Conservation (phyloP, 345 rosid genomes). For the Gossypium arboreum region DNA sequence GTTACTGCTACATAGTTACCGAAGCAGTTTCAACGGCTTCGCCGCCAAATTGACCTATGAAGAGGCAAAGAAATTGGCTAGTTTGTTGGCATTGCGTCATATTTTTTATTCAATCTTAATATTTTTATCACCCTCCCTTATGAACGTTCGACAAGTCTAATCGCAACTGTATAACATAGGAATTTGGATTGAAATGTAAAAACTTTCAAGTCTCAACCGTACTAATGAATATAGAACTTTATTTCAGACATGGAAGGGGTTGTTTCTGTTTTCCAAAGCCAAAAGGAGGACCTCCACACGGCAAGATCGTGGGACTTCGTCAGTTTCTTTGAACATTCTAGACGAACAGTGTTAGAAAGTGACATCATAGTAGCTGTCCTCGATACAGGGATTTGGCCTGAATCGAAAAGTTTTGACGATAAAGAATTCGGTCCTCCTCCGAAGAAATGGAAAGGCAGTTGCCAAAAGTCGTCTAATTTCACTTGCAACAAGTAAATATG, state of each 20-base stretch:
- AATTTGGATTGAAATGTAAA: background rate
- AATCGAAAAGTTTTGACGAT: slow-evolving; percentile 39
- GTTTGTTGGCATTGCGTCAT: slow-evolving; percentile 5
- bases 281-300: slow-evolving; percentile 41
- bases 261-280: slow-evolving; percentile 51
- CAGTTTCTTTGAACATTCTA: slow-evolving; percentile 31
- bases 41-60: slow-evolving; percentile 39
- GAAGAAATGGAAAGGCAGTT: slow-evolving; percentile 46
- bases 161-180: too few species aligned
- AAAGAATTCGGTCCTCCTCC: slow-evolving; percentile 41
- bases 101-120: too few species aligned
- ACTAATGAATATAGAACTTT: background rate
- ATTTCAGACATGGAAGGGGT: slow-evolving; percentile 40
- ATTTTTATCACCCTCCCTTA: too few species aligned
- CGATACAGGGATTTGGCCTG: slow-evolving; percentile 55
- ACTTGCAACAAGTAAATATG: slow-evolving; percentile 31
- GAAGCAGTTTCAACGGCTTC: slow-evolving; percentile 51
- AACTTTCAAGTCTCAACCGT: background rate
- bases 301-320: slow-evolving; percentile 58
- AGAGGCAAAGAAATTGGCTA: slow-evolving; percentile 29
- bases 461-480: slow-evolving; percentile 38
- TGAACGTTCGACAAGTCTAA: too few species aligned
- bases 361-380: slow-evolving; percentile 40
- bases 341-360: slow-evolving; percentile 30
- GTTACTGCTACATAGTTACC: slow-evolving; percentile 37